Base-by-base conservation (phyloP, 2,329 filamentous ascomycete genomes). In the Dendrostoma leiphaemia region DNA sequence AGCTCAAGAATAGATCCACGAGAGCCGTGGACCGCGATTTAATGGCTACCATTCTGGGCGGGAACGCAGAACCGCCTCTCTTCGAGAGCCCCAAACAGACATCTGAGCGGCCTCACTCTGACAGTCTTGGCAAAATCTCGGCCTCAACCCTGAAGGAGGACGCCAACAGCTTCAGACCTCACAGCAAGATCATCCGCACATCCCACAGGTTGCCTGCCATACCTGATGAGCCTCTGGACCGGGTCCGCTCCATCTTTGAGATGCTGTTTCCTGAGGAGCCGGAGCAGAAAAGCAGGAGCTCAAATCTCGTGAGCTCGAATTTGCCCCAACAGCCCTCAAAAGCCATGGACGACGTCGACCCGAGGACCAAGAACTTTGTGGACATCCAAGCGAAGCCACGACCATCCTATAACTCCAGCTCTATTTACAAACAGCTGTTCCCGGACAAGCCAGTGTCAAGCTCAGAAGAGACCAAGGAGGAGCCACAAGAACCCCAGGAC, bases 381-480 rank as follows among this genome's bases (percentile, higher is more conserved):
- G 37, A 41, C 2, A 19, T 38, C 31, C 35, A 24, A 6, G 24
- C 26, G 4, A 40, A 15, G 19, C 31, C 31, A 7, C 31, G 12
- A n/a, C 17, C n/a, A n/a, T n/a, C n/a, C n/a, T n/a, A 32, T 17
- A 13, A n/a, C 7, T 9, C n/a, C 21, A 23, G 31, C 8, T 34
- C 21, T 17, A 51, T 51, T 13, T 51, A 34, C 21, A 45, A 51
- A 3, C 49, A 53, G 34, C 46, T 58, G 12, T 58, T 58, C 46
- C 56, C 56, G 24, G 56, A 52, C 6, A 13, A 51, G 17, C 48
- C 37, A 41, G 34, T 38, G 4, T 10, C 48, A 4, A 19, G 29
- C 6, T 10, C 32, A n/a, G 48, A 17, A 17, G n/a, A 24, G 4
- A 40, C 4, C 5, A 32, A 46, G 21, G 40, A 38, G 2, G 41